Percentiles rank a stretch among this genome's conserved stretches.
Evolutionary conservation across 148 eudicot genomes (phyloP).

Genomic region (Rhododendron ovatum): DNA sequence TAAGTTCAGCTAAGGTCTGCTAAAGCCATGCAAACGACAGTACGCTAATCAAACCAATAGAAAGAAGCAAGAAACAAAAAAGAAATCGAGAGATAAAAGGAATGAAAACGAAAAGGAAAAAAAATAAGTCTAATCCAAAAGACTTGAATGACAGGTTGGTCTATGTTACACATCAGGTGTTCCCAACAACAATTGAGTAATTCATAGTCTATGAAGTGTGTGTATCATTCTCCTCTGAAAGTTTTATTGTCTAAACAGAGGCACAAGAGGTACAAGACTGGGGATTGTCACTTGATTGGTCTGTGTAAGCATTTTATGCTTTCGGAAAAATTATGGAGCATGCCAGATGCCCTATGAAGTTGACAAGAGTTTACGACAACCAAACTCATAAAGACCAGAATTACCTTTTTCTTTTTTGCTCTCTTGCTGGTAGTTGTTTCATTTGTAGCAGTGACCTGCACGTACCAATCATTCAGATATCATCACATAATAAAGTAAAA

Average conservation of each 20-base stretch:
- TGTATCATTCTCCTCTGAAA: neutral
- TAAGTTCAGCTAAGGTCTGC: constrained; percentile 46
- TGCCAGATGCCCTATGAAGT: neutral
- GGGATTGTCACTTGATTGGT: neutral
- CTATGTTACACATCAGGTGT: neutral
- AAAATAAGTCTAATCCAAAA: neutral
- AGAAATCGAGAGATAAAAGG: too few species aligned
- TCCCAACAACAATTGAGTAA: neutral
- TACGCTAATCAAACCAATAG: neutral
- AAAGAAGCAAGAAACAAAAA: neutral
- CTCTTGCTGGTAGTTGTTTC: constrained; percentile 9
- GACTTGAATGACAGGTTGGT: neutral
- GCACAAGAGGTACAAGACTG: neutral
- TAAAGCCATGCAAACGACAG: constrained; percentile 1
- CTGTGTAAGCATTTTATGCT: neutral
- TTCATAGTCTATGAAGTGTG: neutral
- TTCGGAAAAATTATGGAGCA: neutral
- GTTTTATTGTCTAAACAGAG: neutral
- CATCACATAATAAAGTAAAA: neutral
- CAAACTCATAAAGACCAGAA: constrained; percentile 1
- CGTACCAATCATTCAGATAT: neutral
- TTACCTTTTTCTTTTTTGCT: constrained; percentile 24
- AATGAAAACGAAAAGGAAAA: too few species aligned
- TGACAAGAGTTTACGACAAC: neutral
- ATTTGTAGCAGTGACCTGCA: constrained; percentile 14